phyloP scores from a whole-genome alignment of 345 rosid genomes.

The Rubroshorea leprosula region DNA sequence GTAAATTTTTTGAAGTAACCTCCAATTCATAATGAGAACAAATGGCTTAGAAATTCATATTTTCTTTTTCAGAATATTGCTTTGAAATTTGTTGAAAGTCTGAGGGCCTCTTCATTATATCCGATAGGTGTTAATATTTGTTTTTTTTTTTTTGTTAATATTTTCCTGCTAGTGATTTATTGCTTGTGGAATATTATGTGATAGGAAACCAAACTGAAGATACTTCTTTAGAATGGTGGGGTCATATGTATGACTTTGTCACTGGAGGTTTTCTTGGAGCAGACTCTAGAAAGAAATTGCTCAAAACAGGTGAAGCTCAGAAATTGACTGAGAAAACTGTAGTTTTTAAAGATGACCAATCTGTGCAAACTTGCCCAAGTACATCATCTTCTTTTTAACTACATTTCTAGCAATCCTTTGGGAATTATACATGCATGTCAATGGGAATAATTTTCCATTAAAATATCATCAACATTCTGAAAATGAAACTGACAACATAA shows the following conservation, averaged over 20 bases:
- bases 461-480: background rate
- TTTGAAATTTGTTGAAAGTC: no score
- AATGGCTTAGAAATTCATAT: no score
- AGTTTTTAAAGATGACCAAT: constrained; percentile 88
- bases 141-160: no score
- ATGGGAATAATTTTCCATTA: background rate
- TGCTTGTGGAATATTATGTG: no score
- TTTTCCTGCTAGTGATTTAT: no score
- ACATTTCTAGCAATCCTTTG: constrained; percentile 3
- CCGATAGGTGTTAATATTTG: no score
- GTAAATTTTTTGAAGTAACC: no score
- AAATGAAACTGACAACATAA: no score
- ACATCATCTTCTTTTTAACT: background rate
- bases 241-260: constrained; percentile 69
- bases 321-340: constrained; percentile 40
- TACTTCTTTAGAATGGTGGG: constrained; percentile 85
- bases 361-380: constrained; percentile 81
- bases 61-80: no score
- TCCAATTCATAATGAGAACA: no score
- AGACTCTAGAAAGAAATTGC: constrained; percentile 42
- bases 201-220: constrained; percentile 45
- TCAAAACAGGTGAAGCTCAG: constrained; percentile 24
- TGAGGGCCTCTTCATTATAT: no score
- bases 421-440: background rate
- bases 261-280: constrained; percentile 96